Conservation (phyloP, 495 filamentous ascomycete genomes). For the Aspergillus biplanus region DNA sequence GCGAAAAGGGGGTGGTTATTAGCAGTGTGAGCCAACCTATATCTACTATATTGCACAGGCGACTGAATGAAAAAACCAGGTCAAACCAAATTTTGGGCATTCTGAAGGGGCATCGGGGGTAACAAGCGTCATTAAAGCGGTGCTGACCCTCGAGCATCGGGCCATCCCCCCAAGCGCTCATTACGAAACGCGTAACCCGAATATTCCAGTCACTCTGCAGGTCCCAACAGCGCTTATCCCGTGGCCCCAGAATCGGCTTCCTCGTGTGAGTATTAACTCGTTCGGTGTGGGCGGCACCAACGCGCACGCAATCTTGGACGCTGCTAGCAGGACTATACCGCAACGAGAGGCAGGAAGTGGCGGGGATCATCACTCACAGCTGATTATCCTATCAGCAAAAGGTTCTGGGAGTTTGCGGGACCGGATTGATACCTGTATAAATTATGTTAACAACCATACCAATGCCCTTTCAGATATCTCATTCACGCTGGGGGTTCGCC, state of each 20-base stretch:
- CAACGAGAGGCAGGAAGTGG: no score
- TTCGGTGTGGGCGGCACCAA: slow-evolving; percentile 37
- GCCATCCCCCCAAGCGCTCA: slow-evolving; percentile 41
- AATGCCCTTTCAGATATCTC: no score
- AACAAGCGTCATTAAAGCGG: slow-evolving; percentile 38
- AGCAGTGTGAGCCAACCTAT: slow-evolving; percentile 15
- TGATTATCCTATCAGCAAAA: no score
- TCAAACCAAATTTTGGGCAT: slow-evolving; percentile 51
- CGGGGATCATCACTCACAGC: not conserved
- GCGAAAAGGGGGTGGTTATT: slow-evolving; percentile 19
- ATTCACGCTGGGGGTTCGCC: no score
- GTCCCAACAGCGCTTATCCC: slow-evolving; percentile 27
- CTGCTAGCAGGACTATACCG: no score
- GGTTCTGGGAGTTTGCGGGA: no score
- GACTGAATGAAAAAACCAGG: slow-evolving; percentile 8
- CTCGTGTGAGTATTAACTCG: slow-evolving; percentile 36
- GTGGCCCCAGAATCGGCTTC: slow-evolving; percentile 34
- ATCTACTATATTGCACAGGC: not conserved
- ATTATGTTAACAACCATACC: no score
- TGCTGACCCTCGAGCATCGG: slow-evolving; percentile 36
- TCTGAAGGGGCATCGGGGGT: slow-evolving; percentile 42
- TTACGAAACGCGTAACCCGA: slow-evolving; percentile 36
- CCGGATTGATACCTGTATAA: no score
- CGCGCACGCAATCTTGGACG: slow-evolving; percentile 2
- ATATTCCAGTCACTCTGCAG: slow-evolving; percentile 22